phyloP scores from a whole-genome alignment of 352 stramenopile species.

The Hyaloperonospora arabidopsidis region DNA sequence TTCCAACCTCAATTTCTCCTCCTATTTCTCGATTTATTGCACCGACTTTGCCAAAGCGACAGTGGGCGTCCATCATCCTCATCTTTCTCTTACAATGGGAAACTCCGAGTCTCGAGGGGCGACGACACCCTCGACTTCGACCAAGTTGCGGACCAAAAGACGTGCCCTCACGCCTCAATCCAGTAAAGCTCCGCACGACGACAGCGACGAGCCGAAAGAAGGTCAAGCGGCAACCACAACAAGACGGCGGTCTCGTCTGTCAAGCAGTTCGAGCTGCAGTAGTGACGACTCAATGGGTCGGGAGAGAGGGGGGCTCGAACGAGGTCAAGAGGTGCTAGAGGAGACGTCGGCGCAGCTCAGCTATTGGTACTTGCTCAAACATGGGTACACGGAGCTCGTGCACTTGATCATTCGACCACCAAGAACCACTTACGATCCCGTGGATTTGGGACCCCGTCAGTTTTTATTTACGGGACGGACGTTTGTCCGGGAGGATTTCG shows the following conservation, averaged over 20 bases:
- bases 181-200: conserved; percentile 11
- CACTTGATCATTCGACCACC: conserved; percentile 97
- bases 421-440: conserved; percentile 85
- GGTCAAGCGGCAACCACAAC: too few species aligned
- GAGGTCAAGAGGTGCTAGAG: conserved; percentile 58
- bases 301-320: conserved; percentile 65
- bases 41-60: too few species aligned
- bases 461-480: conserved; percentile 86
- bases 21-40: too few species aligned
- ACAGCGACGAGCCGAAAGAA: too few species aligned
- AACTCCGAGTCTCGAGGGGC: conserved; percentile 45
- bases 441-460: conserved; percentile 83
- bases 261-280: conserved; percentile 20
- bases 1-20: too few species aligned
- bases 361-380: conserved; percentile 82
- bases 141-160: conserved; percentile 7
- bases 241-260: conserved; percentile 8
- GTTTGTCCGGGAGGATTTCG: conserved; percentile 91
- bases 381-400: conserved; percentile 93
- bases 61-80: too few species aligned
- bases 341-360: conserved; percentile 70
- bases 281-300: conserved; percentile 20
- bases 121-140: conserved; percentile 24
- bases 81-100: too few species aligned
- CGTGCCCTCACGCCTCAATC: conserved; percentile 17